These are phyloP conservation scores for Irpex lacteus DNA, from an alignment of 1,284 basidiomycete genomes.

Conservation along the genomic window DNA sequence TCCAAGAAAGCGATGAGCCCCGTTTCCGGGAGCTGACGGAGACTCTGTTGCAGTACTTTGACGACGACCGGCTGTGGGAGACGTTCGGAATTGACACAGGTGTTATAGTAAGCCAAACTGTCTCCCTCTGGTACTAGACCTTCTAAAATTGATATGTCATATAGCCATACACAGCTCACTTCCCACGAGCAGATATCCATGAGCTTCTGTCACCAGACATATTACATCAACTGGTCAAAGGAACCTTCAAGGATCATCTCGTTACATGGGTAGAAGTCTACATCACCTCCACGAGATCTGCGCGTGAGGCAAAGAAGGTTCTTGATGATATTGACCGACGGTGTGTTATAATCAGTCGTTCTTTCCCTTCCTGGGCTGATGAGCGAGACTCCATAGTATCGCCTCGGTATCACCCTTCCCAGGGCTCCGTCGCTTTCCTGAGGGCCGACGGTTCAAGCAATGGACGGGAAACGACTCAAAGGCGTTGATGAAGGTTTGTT, in stretches of 20 bases:
- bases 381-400: slow-evolving; percentile 7
- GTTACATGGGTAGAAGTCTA: slow-evolving; percentile 17
- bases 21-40: background rate
- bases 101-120: background rate
- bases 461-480: slow-evolving; percentile 26
- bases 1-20: no score
- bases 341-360: background rate
- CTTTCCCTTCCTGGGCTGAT: no score
- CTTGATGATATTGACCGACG: slow-evolving; percentile 16
- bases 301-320: background rate
- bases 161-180: slow-evolving; percentile 3
- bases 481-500: slow-evolving; percentile 18
- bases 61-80: background rate
- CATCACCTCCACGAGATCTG: background rate
- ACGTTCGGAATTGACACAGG: background rate
- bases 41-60: background rate
- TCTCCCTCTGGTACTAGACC: no score
- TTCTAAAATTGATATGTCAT: background rate
- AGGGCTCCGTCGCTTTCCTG: slow-evolving; percentile 14
- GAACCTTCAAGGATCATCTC: slow-evolving; percentile 22
- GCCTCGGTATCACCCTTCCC: slow-evolving; percentile 3
- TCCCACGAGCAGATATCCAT: slow-evolving; percentile 26
- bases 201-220: slow-evolving; percentile 22
- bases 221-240: slow-evolving; percentile 21
- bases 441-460: slow-evolving; percentile 22